Evolutionary conservation across 2,329 filamentous ascomycete genomes (phyloP), one percentile per base, ranked within the genome.

Genomic region (Neonectria sp.): DNA sequence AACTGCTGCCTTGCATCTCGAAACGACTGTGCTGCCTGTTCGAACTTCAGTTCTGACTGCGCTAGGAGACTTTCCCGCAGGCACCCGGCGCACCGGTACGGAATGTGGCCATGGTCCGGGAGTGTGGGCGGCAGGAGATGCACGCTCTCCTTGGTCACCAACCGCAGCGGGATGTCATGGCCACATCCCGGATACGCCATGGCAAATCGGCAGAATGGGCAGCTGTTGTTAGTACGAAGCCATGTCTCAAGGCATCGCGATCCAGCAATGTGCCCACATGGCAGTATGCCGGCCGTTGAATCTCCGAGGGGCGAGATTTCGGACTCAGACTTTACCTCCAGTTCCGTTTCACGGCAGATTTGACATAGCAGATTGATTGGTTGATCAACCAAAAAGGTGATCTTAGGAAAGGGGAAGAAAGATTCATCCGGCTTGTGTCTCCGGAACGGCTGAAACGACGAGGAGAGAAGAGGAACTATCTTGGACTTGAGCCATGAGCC

Each of bases 251-350:
- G 57, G 46, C 81, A 82, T 2, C 9, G 17, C 5, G 65, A 51
- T 56, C 81, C 79, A 4, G 69, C 78, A 5, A 78, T 65, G 59
- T 84, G 82, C 0, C 79, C 80, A 45, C 81, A 82, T 0, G 82
- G 78, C 27, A 82, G 65, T 1, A 82, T 77, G 3, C 71, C 67
- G 1, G 80, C 75, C 1, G 69, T 71, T 11, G 62, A 68, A 35
- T 75, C 62, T 24, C 61, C 62, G 31, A 51, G 40, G 43, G 56
- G 60, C 55, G 70, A 53, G 48, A 52, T 21, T 21, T 69, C 70
- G n/a, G 68, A 33, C 24, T 68, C 69, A 17, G 68, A 27, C n/a
- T 60, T 67, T 49, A 78, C 69, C 49, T 67, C 27, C 29, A 72
- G 69, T 33, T 55, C 60, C 12, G 62, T 68, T 33, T 72, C 67